phyloP scores from a whole-genome alignment of 169 alveolate genomes.

The Babesia ovata region DNA sequence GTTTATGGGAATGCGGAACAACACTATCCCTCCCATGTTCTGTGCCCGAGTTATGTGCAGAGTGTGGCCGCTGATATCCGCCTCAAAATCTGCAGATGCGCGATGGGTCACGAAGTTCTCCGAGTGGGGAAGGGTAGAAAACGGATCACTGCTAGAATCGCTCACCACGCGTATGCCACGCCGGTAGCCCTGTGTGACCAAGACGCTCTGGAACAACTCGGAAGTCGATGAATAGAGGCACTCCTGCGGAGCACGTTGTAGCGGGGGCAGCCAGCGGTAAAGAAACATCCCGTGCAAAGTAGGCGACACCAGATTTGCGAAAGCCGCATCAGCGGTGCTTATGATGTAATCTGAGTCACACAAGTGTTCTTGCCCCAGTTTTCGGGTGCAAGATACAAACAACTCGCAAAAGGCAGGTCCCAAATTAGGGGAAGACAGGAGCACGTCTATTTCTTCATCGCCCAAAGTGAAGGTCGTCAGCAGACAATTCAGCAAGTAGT shows the following conservation, averaged over 20 bases:
- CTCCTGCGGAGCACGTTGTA: slow-evolving; percentile 52
- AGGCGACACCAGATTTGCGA: slow-evolving; percentile 31
- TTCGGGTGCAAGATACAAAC: slow-evolving; percentile 26
- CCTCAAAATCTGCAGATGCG: slow-evolving; percentile 78
- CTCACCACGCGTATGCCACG: slow-evolving; percentile 41
- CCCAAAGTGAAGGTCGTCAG: slow-evolving; percentile 63
- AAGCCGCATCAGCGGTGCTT: slow-evolving; percentile 1
- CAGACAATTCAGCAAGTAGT: slow-evolving; percentile 41
- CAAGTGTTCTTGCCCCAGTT: slow-evolving; percentile 24
- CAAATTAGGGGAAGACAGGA: slow-evolving; percentile 37
- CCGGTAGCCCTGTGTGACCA: slow-evolving; percentile 38
- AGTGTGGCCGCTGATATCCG: slow-evolving; percentile 74
- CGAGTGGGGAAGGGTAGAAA: slow-evolving; percentile 74
- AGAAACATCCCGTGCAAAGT: slow-evolving; percentile 57
- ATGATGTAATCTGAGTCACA: slow-evolving; percentile 9
- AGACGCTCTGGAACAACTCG: slow-evolving; percentile 40
- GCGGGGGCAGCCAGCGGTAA: slow-evolving; percentile 63
- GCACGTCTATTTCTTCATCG: slow-evolving; percentile 48
- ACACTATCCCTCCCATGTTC: slow-evolving; percentile 87
- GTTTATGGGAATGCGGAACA: slow-evolving; percentile 86
- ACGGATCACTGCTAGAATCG: slow-evolving; percentile 70
- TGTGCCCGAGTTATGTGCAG: slow-evolving; percentile 77
- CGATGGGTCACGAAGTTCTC: slow-evolving; percentile 77
- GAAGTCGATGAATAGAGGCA: slow-evolving; percentile 41
- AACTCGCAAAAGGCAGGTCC: slow-evolving; percentile 66